Conservation (phyloP, 2,329 filamentous ascomycete species). For the Lasiodiplodia theobromae region DNA sequence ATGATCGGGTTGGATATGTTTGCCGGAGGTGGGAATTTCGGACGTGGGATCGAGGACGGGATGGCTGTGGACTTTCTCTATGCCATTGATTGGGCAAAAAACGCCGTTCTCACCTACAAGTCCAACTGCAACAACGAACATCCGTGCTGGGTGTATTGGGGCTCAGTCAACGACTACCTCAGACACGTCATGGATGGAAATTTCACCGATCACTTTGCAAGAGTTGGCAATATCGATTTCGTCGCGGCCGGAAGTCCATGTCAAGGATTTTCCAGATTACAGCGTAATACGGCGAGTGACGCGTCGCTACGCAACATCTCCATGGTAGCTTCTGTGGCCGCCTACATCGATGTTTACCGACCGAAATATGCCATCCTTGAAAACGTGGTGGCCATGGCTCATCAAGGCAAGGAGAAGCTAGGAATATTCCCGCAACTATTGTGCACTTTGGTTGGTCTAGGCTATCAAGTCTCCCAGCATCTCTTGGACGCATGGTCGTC, state of each 20-base stretch:
- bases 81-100: slow-evolving; percentile 70
- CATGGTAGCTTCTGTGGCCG: slow-evolving; percentile 77
- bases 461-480: slow-evolving; percentile 76
- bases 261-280: slow-evolving; percentile 74
- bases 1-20: slow-evolving; percentile 72
- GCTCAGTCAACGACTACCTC: slow-evolving; percentile 76
- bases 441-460: slow-evolving; percentile 75
- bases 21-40: slow-evolving; percentile 79
- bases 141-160: slow-evolving; percentile 65
- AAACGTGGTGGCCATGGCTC: slow-evolving; percentile 75
- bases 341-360: slow-evolving; percentile 76
- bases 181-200: slow-evolving; percentile 60
- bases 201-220: slow-evolving; percentile 59
- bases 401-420: slow-evolving; percentile 56
- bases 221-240: slow-evolving; percentile 70
- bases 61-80: slow-evolving; percentile 70
- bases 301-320: slow-evolving; percentile 74
- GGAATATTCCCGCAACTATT: slow-evolving; percentile 78
- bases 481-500: slow-evolving; percentile 73
- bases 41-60: slow-evolving; percentile 76
- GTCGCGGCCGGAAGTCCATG: slow-evolving; percentile 79
- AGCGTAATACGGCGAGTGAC: slow-evolving; percentile 62
- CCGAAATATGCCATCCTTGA: slow-evolving; percentile 79
- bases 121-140: slow-evolving; percentile 64
- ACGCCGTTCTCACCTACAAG: slow-evolving; percentile 75